Base-by-base conservation (phyloP, 305 asterid genomes). In the Fraxinus baroniana region DNA sequence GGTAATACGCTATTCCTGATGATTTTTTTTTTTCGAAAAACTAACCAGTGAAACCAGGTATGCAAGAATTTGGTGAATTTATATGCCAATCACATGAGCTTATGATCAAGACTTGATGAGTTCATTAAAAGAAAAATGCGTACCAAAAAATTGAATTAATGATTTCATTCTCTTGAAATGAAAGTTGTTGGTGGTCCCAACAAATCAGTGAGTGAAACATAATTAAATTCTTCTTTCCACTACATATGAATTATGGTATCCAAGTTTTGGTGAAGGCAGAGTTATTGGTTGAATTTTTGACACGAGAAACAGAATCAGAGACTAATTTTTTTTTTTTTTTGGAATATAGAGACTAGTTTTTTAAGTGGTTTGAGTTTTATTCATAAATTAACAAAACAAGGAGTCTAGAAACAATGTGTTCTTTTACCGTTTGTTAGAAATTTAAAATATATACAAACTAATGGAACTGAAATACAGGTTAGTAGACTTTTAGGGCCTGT, bases 201-300 rank as follows among this genome's bases (percentile, higher is more conserved):
- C 46, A 46, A 74, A 81, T 74, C 79, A 24, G 20, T 24, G 55
- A 60, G 68, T 79, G 62, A 22, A 49, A 52, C 39, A 15, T 36
- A 26, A 30, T 28, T 77, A 62, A 70, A 75, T 75, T 79, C 36
- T 46, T 77, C 0, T 80, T 73, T 37, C 77, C 30, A 78, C 80
- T 5, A 44, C 10, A 24, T 24, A 18, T 77, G 80, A n/a, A 18
- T 76, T 30, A 32, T 71, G 22, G 77, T 35, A 75, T 70, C 72
- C 22, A 35, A 66, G 76, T 79, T 22, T n/a, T 75, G 62, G 81
- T 46, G 79, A 46, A 52, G 46, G 73, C 77, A 71, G 33, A 28
- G 36, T 66, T 24, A 66, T 66, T 66, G 36, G 35, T 24, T 24
- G 17, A 66, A 66, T 26, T 66, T 26, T 66, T 28, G 36, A 66